phyloP scores from a whole-genome alignment of 345 rosid species.

The Acer campestre region DNA sequence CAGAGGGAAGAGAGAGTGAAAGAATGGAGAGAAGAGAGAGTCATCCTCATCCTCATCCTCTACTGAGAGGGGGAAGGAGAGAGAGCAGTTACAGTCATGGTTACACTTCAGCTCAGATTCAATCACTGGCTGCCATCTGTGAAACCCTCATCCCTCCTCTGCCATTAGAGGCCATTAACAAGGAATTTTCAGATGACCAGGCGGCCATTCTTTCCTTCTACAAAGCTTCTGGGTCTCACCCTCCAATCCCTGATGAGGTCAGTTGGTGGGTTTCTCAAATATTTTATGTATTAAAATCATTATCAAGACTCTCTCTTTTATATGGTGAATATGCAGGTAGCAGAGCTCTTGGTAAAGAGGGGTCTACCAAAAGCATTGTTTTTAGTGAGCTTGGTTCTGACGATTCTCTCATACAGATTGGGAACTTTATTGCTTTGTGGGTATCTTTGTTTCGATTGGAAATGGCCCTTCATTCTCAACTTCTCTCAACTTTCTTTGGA shows the following conservation, averaged over 20 bases:
- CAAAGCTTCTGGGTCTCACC: conserved; percentile 56
- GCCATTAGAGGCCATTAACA: conserved; percentile 20
- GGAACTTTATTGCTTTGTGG: conserved; percentile 79
- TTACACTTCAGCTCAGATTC: conserved; percentile 64
- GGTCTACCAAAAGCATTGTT: conserved; percentile 38
- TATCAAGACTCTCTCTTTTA: too few relatives aligned
- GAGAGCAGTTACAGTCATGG: conserved; percentile 53
- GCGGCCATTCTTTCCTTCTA: conserved; percentile 42
- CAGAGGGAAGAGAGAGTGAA: neutral
- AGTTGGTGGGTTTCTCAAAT: conserved; percentile 33
- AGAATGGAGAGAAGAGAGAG: conserved; percentile 23
- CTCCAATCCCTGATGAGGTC: conserved; percentile 71
- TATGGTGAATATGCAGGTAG: conserved; percentile 51
- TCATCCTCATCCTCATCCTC: conserved; percentile 36
- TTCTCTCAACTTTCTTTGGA: conserved; percentile 60
- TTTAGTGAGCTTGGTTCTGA: conserved; percentile 42
- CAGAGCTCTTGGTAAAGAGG: conserved; percentile 54
- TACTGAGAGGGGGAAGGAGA: conserved; percentile 49
- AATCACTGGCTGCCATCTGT: conserved; percentile 58
- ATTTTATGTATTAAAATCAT: too few relatives aligned
- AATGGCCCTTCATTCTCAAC: conserved; percentile 71
- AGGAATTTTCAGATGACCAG: conserved; percentile 32
- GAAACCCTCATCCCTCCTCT: conserved; percentile 69
- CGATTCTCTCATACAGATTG: conserved; percentile 57
- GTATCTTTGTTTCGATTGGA: conserved; percentile 49